Conservation (phyloP, 2,329 filamentous ascomycete species). For the Tolypocladium paradoxum region DNA sequence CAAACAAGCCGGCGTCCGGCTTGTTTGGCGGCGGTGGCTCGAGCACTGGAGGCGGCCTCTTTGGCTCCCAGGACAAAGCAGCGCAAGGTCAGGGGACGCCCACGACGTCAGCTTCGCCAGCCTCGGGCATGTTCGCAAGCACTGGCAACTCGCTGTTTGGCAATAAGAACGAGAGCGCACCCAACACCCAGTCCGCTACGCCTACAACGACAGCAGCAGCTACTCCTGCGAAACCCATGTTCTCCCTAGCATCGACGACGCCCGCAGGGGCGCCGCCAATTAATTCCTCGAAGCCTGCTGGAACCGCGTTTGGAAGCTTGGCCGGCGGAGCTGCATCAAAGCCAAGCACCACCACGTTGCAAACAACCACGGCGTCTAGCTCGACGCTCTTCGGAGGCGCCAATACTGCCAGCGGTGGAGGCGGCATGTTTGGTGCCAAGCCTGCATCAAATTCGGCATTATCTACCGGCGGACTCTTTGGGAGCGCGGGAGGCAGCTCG, state of each 20-base stretch:
- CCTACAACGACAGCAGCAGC: conserved; percentile 18
- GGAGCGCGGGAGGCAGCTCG: conserved; percentile 10
- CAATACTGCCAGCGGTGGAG: conserved; percentile 8
- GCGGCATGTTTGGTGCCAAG: conserved; percentile 9
- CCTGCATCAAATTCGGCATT: conserved; percentile 11
- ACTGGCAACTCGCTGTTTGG: conserved; percentile 19
- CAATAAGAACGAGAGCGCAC: conserved; percentile 5
- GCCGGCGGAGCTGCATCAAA: background rate
- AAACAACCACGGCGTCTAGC: conserved; percentile 9
- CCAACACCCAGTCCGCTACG: conserved; percentile 7
- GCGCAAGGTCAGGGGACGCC: conserved; percentile 11
- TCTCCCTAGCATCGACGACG: conserved; percentile 35
- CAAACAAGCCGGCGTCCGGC: conserved; percentile 15
- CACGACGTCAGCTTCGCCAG: conserved; percentile 14
- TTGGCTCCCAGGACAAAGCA: conserved; percentile 5
- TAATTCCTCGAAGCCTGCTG: conserved; percentile 19
- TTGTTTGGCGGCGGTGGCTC: conserved; percentile 12
- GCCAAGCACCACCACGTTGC: background rate
- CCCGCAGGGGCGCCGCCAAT: conserved; percentile 40
- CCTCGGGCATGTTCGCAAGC: conserved; percentile 19
- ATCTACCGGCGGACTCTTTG: conserved; percentile 15
- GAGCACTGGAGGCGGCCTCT: conserved; percentile 3
- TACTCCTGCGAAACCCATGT: conserved; percentile 34
- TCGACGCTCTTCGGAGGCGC: conserved; percentile 20
- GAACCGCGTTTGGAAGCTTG: conserved; percentile 1